Base-by-base conservation (phyloP, 345 rosid species). In the Salix brachista region DNA sequence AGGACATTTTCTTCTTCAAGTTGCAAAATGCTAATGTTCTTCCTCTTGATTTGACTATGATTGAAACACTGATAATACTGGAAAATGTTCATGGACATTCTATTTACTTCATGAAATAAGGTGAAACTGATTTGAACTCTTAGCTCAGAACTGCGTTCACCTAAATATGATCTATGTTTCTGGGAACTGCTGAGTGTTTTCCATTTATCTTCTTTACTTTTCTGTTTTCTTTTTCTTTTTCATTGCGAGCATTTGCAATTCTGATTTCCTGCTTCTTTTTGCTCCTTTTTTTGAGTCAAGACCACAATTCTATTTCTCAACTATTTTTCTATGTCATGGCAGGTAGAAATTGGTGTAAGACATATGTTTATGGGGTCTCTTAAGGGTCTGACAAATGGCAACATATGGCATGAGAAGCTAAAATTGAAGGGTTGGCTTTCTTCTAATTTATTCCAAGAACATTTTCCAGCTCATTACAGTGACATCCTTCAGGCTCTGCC, bases 341-440 rank as follows among this genome's bases (percentile, higher is more conserved):
- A 96, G 99, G 94, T 92, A 77, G 97, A 96, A 81, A 91, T 93
- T 78, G 95, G 91, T 69, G 76, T 90, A 42, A 88, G 78, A 78
- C 99, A 96, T 80, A 10, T 78, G 8, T 91, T 91, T 80, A 81
- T 86, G 84, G 99, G 98, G 65, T 88, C 97, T 70, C 77, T 96
- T 28, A 83, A 86, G 84, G 94, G 92, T 54, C 89, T 74, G 73
- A 76, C 86, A 50, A 89, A 87, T 76, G 80, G 89, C 39, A 87
- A 85, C 79, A 87, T 77, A 71, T 87, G 94, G 83, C 83, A 91
- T 79, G 97, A 93, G 86, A 89, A 71, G 79, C 78, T 96, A 82
- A 94, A 93, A 83, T 80, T 96, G 86, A 89, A 91, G 82, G 96
- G 93, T 72, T 92, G 97, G 98, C 90, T 96, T 83, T 88, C 97